phyloP scores from a whole-genome alignment of 2,329 filamentous ascomycete genomes.

The Trichothecium roseum region DNA sequence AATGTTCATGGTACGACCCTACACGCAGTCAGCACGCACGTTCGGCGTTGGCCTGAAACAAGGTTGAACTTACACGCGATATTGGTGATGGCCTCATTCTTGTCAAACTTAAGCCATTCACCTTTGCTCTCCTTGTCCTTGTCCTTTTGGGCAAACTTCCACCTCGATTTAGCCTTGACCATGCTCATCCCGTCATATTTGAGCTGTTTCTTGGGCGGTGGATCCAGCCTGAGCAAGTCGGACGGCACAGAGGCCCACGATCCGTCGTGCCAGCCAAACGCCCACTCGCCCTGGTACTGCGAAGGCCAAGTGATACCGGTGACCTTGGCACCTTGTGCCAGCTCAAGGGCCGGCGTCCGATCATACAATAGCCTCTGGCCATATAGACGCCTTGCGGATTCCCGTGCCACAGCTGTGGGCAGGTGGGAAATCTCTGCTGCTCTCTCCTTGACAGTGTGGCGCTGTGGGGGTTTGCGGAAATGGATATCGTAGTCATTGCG shows the following conservation, averaged over 20 bases:
- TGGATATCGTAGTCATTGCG: slow-evolving; percentile 44
- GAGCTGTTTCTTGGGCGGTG: slow-evolving; percentile 34
- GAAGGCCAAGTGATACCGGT: slow-evolving; percentile 40
- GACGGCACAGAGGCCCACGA: slow-evolving; percentile 36
- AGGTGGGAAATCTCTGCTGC: slow-evolving; percentile 26
- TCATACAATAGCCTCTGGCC: slow-evolving; percentile 35
- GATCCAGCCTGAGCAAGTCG: slow-evolving; percentile 36
- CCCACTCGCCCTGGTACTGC: slow-evolving; percentile 44
- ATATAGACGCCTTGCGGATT: slow-evolving; percentile 35
- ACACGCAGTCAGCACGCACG: slow-evolving; percentile 4
- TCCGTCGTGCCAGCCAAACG: slow-evolving; percentile 47
- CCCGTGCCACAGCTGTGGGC: slow-evolving; percentile 33
- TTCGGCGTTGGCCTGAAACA: background rate
- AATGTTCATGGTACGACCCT: slow-evolving; percentile 37
- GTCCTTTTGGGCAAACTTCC: slow-evolving; percentile 40
- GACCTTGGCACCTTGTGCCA: slow-evolving; percentile 37
- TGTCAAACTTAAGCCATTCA: slow-evolving; percentile 51
- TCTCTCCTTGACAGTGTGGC: slow-evolving; percentile 31
- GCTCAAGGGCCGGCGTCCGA: slow-evolving; percentile 32
- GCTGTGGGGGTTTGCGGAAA: slow-evolving; percentile 27
- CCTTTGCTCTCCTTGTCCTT: slow-evolving; percentile 24
- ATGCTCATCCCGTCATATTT: slow-evolving; percentile 34
- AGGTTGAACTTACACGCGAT: slow-evolving; percentile 38
- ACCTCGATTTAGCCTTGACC: slow-evolving; percentile 37
- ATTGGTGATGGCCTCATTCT: slow-evolving; percentile 56